Evolutionary conservation across 192 early-diverging fungal species (phyloP), one percentile per base, ranked within the genome.

Genomic region (Coemansia guatemalensis): DNA sequence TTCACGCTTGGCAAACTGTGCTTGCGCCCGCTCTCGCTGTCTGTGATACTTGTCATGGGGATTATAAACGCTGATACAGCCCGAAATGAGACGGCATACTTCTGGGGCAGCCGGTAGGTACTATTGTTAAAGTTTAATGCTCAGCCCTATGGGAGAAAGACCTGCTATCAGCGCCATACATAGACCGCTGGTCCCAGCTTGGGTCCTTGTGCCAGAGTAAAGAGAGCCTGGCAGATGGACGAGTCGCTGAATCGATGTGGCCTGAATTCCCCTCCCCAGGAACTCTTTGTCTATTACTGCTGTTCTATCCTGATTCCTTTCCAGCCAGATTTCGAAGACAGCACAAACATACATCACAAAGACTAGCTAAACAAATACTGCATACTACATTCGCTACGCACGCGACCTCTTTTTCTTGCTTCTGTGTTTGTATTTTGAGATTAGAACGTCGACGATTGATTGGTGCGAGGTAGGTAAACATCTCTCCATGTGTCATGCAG

Each of bases 381-480:
- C 2, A 44, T 44, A 17, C 12, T 44, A 17, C 14, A 44, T 17
- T 17, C 14, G 17, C 14, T 44, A 44, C 39, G 14, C 39, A 11
- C 39, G 39, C 39, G 22, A 27, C 14, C 44, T 35, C 8, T 53
- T 49, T 8, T 30, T 29, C 30, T n/a, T 53, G 11, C 27, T 7
- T 44, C 25, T 47, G 8, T 62, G n/a, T n/a, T n/a, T n/a, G n/a
- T n/a, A n/a, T n/a, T n/a, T n/a, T n/a, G n/a, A n/a, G n/a, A n/a
- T 58, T 81, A 84, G 83, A 53, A 87, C 86, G 41, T 83, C 86
- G 8, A 87, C 86, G 2, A 74, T 87, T 48, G 89, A 90, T 66
- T 90, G 89, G 89, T 90, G 89, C 73, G 89, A 90, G 80, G 87
- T 86, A 83, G 75, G 75, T 39, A 18, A 5, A 26, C 7, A 22